Evolutionary conservation across 2,329 filamentous ascomycete species (phyloP), one percentile per base, ranked within the genome.

Genomic region (Aureobasidium pullulans): DNA sequence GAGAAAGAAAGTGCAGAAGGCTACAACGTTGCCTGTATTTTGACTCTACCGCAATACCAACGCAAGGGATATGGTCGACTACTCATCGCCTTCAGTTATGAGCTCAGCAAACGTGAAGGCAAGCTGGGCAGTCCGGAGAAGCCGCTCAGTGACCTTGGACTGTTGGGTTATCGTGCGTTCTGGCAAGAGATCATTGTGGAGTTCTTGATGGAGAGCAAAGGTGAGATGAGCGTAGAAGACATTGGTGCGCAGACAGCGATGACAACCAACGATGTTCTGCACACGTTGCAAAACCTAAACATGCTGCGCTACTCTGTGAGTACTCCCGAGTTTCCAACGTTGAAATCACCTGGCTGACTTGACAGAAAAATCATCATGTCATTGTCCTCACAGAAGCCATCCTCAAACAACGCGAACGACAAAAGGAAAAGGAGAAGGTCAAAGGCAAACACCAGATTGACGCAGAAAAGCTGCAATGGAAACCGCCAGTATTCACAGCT

Each of bases 91-190:
- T 97, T 99, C 75, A 96, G 90, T 5, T 99, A 99, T 75, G 93
- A 97, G 70, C 85, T 99, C 31, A 94, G 89, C 69, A 96, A 93
- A 73, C 90, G 95, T 61, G 95, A 99, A 75, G 88, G 87, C 66
- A 97, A 96, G 74, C 84, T 96, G 6, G 95, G 95, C 1, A 96
- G 91, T 8, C 95, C 94, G 0, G 94, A 99, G 72, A 99, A 99
- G 73, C 94, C 94, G 0, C 83, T 99, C 1, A 96, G 90, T 37
- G 94, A 99, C 81, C 73, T 99, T 60, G 94, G 94, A 64, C 80
- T 99, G 16, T 79, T 99, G 31, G 92, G 93, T 66, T 99, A 99
- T 73, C 86, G 94, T 52, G 93, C 96, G 64, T 99, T 96, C 75
- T 99, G 94, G 94, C 91, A 92, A 32, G 94, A 99, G 72, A 91